Evolutionary conservation across 2,329 filamentous ascomycete species (phyloP).

Genomic region (Pseudogymnoascus sp.): DNA sequence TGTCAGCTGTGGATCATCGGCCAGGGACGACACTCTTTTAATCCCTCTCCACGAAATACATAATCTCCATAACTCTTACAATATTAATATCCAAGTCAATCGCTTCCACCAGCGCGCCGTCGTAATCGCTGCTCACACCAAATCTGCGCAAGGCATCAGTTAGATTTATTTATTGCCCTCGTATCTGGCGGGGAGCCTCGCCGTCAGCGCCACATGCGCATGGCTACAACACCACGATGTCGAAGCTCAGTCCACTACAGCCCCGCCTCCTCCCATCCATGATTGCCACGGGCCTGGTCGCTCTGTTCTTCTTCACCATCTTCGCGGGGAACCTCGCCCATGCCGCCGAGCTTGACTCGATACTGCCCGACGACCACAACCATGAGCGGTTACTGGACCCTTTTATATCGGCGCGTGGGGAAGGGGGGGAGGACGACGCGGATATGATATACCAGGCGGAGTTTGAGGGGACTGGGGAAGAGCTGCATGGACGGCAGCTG

Average conservation of each 20-base stretch:
- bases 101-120: background rate
- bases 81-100: slow-evolving; percentile 4
- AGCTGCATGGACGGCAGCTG: background rate
- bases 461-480: background rate
- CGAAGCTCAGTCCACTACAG: slow-evolving; percentile 61
- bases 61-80: background rate
- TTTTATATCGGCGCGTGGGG: slow-evolving; percentile 7
- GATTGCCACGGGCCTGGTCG: slow-evolving; percentile 50
- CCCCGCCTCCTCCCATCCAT: slow-evolving; percentile 64
- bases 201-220: background rate
- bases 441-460: slow-evolving; percentile 19
- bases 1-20: slow-evolving; percentile 4
- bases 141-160: background rate
- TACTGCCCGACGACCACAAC: slow-evolving; percentile 39
- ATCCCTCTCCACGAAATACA: background rate
- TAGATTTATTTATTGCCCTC: background rate
- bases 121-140: background rate
- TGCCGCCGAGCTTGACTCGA: slow-evolving; percentile 48
- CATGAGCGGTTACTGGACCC: slow-evolving; percentile 36
- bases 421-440: slow-evolving; percentile 27
- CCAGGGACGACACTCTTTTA: background rate
- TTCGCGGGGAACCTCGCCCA: slow-evolving; percentile 54
- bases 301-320: slow-evolving; percentile 54
- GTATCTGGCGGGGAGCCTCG: slow-evolving; percentile 4
- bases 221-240: slow-evolving; percentile 23